Base-by-base conservation (phyloP, 164 flowering plant genomes). In the Echeveria elegans region DNA sequence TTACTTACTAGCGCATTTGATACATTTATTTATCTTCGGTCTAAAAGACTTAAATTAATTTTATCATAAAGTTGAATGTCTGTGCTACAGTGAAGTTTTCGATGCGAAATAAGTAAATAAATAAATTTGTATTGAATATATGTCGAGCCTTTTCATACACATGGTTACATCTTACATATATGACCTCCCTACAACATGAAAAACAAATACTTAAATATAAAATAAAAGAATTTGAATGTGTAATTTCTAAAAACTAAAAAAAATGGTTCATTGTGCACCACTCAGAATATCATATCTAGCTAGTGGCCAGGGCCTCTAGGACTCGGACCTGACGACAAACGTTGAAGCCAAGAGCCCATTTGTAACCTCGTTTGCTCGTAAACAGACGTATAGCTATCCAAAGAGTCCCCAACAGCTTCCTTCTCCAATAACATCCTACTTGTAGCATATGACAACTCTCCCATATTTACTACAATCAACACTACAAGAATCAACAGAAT, bases 281-380 rank as follows among this genome's bases (percentile, higher is more conserved):
- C n/a, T n/a, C n/a, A n/a, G n/a, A n/a, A n/a, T 48, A 4, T 19
- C 5, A 4, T n/a, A 24, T 48, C 21, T 1, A 53, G 59, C 59
- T 53, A 53, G 59, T 53, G 59, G 8, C 59, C 59, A 53, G 59
- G 59, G 3, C 59, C 59, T 53, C 59, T 53, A 23, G 59, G 59
- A 53, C 59, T 53, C 30, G 59, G 59, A 11, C 59, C 59, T 11
- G 59, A 53, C 11, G 59, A 11, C 59, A 53, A 24, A 53, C 59
- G 28, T 53, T 53, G 59, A 53, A 53, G 59, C 59, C 59, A 53
- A 15, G 2, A 5, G 24, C 30, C 59, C 59, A 53, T 53, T 23
- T 30, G 23, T 30, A 53, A 23, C 59, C 59, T 53, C 30, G 59
- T 23, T 30, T 53, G 59, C 59, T 53, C 30, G 59, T 53, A 53